Percentiles rank a stretch among this genome's conserved stretches.
Conservation (phyloP, 768 basidiomycete species). For the Suillus clintonianus region DNA sequence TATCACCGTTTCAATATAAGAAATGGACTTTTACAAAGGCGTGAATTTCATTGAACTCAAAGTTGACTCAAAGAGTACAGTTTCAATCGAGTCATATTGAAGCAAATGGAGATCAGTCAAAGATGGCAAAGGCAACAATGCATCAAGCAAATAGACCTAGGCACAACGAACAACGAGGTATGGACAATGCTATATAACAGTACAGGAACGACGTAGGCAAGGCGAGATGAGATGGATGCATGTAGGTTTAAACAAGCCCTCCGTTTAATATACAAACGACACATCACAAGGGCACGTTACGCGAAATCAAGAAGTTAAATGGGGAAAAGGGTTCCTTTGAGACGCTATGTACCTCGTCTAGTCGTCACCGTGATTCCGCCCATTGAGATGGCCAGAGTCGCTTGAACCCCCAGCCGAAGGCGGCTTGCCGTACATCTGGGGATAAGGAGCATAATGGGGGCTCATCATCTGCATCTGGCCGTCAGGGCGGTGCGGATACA, state of each 20-base stretch:
- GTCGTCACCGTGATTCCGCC: constrained; percentile 31
- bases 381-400: constrained; percentile 21
- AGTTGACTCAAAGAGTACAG: background rate
- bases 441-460: constrained; percentile 41
- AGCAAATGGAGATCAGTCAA: constrained; percentile 4
- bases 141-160: constrained; percentile 19
- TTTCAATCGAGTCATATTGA: background rate
- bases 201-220: constrained; percentile 27
- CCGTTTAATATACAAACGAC: constrained; percentile 29
- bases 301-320: constrained; percentile 7
- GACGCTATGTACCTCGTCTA: constrained; percentile 27
- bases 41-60: constrained; percentile 2
- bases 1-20: background rate
- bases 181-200: constrained; percentile 24
- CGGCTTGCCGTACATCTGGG: constrained; percentile 41
- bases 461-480: constrained; percentile 36
- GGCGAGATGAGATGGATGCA: constrained; percentile 15
- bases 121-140: constrained; percentile 20
- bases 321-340: constrained; percentile 15
- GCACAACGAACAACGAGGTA: constrained; percentile 25
- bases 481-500: constrained; percentile 44
- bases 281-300: constrained; percentile 18
- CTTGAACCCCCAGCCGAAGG: constrained; percentile 35
- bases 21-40: background rate
- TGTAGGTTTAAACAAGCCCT: constrained; percentile 15